Conservation (phyloP, 78 protist genomes). For the Speleostelium caveatum region DNA sequence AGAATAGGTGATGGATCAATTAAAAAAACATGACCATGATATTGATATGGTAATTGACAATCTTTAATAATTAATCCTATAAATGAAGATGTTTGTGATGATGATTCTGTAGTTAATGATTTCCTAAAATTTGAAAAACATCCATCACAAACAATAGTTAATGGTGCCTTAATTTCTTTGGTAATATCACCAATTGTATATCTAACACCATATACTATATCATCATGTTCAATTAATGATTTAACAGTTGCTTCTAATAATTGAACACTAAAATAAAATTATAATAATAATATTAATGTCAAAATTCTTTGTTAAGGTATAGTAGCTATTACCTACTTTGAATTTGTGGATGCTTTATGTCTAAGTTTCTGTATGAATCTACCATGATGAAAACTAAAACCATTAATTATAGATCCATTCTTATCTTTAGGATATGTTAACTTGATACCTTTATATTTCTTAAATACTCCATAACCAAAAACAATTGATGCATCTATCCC, state of each 20-base stretch:
- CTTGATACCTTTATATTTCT: conserved; percentile 7
- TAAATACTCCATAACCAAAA: conserved; percentile 77
- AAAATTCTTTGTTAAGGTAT: too few species aligned
- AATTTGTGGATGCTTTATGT: conserved; percentile 26
- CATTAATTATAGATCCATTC: conserved; percentile 26
- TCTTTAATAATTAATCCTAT: conserved; percentile 32
- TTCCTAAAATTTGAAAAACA: conserved; percentile 72
- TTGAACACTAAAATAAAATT: conserved; percentile 39
- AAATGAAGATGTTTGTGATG: conserved; percentile 51
- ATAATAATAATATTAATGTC: neutral
- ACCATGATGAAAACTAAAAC: conserved; percentile 90
- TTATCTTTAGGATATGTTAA: conserved; percentile 69
- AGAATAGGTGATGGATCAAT: conserved; percentile 82
- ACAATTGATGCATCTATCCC: conserved; percentile 83
- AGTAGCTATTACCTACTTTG: conserved; percentile 24
- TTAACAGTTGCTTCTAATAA: conserved; percentile 79
- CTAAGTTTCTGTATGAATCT: conserved; percentile 85
- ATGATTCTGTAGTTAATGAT: neutral
- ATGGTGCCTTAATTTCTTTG: conserved; percentile 54
- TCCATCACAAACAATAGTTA: conserved; percentile 86
- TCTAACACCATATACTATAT: conserved; percentile 36
- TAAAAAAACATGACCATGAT: conserved; percentile 80
- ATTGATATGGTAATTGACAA: conserved; percentile 47
- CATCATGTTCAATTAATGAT: conserved; percentile 64
- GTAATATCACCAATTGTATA: conserved; percentile 1